A percentile compares a stretch with the other conserved stretches of the same genome.
These are phyloP conservation scores for Ganoderma leucocontextum DNA, from an alignment of 1,284 basidiomycete genomes.

Conservation along the genomic window DNA sequence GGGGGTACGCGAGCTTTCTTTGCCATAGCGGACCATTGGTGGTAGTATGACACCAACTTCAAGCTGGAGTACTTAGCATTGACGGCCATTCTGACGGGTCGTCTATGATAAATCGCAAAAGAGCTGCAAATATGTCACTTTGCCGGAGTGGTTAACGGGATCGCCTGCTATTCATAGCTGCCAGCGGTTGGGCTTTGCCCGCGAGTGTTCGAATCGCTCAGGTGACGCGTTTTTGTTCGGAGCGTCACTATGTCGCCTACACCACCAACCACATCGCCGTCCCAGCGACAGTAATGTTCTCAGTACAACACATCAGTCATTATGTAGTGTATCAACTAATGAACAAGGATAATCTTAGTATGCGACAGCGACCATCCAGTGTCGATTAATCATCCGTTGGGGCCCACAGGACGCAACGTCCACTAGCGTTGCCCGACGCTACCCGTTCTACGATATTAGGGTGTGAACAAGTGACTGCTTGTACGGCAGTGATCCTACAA, in stretches of 20 bases:
- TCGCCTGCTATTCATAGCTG: conserved; percentile 75
- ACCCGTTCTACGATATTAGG: conserved; percentile 75
- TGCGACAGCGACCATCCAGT: background rate
- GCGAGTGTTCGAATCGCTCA: conserved; percentile 90
- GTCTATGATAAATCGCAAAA: no score
- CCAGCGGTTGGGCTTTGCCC: conserved; percentile 59
- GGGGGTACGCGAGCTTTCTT: conserved; percentile 26
- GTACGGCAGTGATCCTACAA: conserved; percentile 75
- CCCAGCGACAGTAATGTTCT: no score
- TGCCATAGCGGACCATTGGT: conserved; percentile 20
- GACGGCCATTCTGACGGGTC: no score
- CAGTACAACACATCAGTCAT: background rate
- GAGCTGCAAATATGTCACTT: conserved; percentile 61
- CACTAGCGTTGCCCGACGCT: conserved; percentile 79
- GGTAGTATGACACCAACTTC: no score
- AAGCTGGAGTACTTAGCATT: no score
- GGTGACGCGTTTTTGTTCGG: conserved; percentile 69
- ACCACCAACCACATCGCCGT: no score
- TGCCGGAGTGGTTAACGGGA: conserved; percentile 94
- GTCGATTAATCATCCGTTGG: conserved; percentile 44
- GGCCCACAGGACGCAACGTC: conserved; percentile 83
- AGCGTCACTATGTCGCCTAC: background rate
- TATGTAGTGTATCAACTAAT: no score
- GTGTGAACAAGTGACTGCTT: conserved; percentile 88
- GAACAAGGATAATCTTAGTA: no score